Percentiles rank a stretch among this genome's conserved stretches.
These are phyloP conservation scores for Alternaria arborescens DNA, from an alignment of 2,329 filamentous ascomycete species.

Conservation along the genomic window DNA sequence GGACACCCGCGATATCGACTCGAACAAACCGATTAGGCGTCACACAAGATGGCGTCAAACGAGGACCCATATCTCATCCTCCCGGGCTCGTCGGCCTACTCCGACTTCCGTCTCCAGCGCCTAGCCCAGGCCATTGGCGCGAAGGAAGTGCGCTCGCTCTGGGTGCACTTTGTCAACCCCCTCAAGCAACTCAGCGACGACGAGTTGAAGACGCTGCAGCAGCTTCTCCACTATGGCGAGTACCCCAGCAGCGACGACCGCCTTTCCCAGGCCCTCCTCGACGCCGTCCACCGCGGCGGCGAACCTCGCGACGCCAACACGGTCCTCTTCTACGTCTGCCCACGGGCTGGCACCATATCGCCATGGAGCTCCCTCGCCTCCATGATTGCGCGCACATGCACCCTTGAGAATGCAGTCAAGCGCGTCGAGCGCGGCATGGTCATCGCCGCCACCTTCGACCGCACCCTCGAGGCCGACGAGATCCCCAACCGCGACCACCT, in stretches of 20 bases:
- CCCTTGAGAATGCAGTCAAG: constrained; percentile 73
- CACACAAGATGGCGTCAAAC: constrained; percentile 41
- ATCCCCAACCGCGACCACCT: constrained; percentile 74
- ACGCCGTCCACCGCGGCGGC: constrained; percentile 60
- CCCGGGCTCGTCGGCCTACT: constrained; percentile 64
- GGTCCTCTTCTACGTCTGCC: constrained; percentile 75
- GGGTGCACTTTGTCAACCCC: constrained; percentile 61
- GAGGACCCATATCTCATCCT: constrained; percentile 55
- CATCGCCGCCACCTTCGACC: constrained; percentile 71
- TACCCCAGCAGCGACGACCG: constrained; percentile 57
- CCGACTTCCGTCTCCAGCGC: constrained; percentile 58
- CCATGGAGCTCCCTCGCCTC: constrained; percentile 98
- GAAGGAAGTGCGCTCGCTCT: constrained; percentile 58
- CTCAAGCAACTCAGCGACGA: constrained; percentile 49
- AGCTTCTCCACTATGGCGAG: constrained; percentile 68
- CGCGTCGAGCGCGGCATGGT: constrained; percentile 88
- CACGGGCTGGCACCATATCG: constrained; percentile 82
- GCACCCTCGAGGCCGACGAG: constrained; percentile 58
- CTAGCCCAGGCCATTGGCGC: constrained; percentile 58
- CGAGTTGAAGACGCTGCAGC: constrained; percentile 63
- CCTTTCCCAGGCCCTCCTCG: constrained; percentile 55
- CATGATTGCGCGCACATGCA: constrained; percentile 91
- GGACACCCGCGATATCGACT: constrained; percentile 23
- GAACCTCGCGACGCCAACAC: constrained; percentile 61
- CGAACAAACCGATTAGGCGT: constrained; percentile 21